Evolutionary conservation across 2,329 filamentous ascomycete genomes (phyloP).

Genomic region (Tolypocladium sp.): DNA sequence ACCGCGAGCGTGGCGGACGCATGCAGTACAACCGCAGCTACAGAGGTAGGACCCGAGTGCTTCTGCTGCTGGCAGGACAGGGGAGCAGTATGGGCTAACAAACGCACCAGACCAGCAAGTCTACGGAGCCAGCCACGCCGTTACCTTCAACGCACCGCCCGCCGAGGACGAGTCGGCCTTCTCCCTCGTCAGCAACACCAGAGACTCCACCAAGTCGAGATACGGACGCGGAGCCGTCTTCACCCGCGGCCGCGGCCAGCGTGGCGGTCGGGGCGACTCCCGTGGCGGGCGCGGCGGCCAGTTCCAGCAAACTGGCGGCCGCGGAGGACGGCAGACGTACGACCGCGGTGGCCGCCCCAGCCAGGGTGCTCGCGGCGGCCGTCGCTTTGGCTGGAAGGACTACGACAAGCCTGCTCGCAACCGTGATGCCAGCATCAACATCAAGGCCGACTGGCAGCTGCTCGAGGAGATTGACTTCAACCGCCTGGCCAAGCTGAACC

Average conservation of each 20-base stretch:
- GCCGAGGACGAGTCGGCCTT: constrained; percentile 96
- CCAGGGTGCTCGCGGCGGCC: constrained; percentile 61
- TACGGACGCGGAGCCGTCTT: constrained; percentile 88
- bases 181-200: constrained; percentile 93
- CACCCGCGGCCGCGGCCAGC: constrained; percentile 76
- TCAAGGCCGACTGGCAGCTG: constrained; percentile 91
- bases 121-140: constrained; percentile 82
- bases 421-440: constrained; percentile 90
- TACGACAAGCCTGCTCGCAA: constrained; percentile 97
- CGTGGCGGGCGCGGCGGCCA: constrained; percentile 51
- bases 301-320: constrained; percentile 64
- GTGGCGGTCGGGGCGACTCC: constrained; percentile 53
- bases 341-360: constrained; percentile 64
- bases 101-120: constrained; percentile 73
- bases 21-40: constrained; percentile 89
- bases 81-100: neutral
- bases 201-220: constrained; percentile 75
- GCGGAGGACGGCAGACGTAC: constrained; percentile 59
- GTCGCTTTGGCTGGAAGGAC: constrained; percentile 96
- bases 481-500: constrained; percentile 87
- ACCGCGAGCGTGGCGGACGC: constrained; percentile 67
- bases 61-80: neutral
- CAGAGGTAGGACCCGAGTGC: constrained; percentile 53
- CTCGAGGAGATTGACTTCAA: constrained; percentile 98
- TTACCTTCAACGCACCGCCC: constrained; percentile 80